Conservation (phyloP, 352 stramenopile genomes). For the Globisporangium abappressorium region DNA sequence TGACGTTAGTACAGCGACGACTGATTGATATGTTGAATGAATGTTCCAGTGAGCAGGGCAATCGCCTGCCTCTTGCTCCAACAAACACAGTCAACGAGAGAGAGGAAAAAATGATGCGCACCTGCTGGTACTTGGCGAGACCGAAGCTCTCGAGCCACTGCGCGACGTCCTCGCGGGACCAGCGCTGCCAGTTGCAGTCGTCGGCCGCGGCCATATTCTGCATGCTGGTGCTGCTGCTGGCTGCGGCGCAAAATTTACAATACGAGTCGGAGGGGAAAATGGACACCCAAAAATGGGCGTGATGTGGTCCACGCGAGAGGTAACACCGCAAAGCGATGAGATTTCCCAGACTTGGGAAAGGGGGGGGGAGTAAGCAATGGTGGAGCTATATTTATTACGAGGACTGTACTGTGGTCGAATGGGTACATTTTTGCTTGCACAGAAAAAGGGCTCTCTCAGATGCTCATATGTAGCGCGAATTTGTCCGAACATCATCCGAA, state of each 20-base stretch:
- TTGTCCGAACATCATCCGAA: no score
- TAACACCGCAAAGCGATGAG: not conserved
- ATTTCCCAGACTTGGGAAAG: slow-evolving; percentile 1
- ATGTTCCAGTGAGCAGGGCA: not conserved
- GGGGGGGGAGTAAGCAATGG: not conserved
- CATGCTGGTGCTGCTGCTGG: slow-evolving; percentile 2
- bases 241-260: not conserved
- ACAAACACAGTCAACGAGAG: not conserved
- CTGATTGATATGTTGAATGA: not conserved
- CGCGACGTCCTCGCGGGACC: slow-evolving; percentile 21
- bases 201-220: slow-evolving; percentile 13
- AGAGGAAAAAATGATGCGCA: not conserved
- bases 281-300: slow-evolving; percentile 1
- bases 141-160: slow-evolving; percentile 18
- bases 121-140: slow-evolving; percentile 21
- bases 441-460: not conserved
- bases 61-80: not conserved
- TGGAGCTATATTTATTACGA: not conserved
- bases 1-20: not conserved
- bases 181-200: slow-evolving; percentile 11
- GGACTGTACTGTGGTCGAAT: not conserved
- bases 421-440: not conserved
- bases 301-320: not conserved
- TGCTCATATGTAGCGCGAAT: no score
- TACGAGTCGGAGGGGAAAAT: not conserved